Evolutionary conservation across 495 filamentous ascomycete species (phyloP).

Genomic region (Xylaria telfairii): DNA sequence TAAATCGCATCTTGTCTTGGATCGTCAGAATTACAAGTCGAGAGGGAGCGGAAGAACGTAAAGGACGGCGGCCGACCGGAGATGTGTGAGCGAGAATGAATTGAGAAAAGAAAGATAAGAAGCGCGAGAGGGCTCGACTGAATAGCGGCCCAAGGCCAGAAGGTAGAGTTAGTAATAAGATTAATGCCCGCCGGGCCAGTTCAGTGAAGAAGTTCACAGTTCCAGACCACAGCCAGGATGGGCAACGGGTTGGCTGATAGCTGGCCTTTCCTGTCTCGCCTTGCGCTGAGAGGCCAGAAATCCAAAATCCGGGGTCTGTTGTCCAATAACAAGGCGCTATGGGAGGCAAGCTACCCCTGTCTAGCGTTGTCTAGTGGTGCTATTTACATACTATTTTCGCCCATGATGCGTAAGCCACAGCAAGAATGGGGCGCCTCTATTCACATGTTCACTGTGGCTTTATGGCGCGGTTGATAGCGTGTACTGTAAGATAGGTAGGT

Average conservation of each 20-base stretch:
- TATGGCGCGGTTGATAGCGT: too few relatives aligned
- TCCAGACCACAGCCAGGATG: conserved; percentile 7
- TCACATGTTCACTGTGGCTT: background rate
- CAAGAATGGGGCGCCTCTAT: background rate
- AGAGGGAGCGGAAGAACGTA: conserved; percentile 1
- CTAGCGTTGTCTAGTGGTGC: conserved; percentile 21
- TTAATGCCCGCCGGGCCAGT: conserved; percentile 24
- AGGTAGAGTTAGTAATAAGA: conserved; percentile 9
- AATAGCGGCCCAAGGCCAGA: conserved; percentile 28
- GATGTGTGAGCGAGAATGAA: conserved; percentile 9
- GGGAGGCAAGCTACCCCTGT: conserved; percentile 38
- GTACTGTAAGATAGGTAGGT: too few relatives aligned
- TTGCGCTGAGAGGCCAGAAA: conserved; percentile 35
- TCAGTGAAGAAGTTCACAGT: conserved; percentile 22
- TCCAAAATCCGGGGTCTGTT: conserved; percentile 30
- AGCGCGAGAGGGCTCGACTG: conserved; percentile 5
- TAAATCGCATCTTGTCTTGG: conserved; percentile 52
- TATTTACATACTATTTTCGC: conserved; percentile 7
- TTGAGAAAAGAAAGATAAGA: conserved; percentile 22
- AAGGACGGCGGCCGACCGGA: background rate
- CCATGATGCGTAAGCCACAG: conserved; percentile 22
- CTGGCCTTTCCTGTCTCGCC: conserved; percentile 42
- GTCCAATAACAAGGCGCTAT: conserved; percentile 34
- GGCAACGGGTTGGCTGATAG: conserved; percentile 32
- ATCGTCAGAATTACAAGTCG: conserved; percentile 10